Conservation (phyloP, 306 rosid species). For the Dalbergia cultrata region DNA sequence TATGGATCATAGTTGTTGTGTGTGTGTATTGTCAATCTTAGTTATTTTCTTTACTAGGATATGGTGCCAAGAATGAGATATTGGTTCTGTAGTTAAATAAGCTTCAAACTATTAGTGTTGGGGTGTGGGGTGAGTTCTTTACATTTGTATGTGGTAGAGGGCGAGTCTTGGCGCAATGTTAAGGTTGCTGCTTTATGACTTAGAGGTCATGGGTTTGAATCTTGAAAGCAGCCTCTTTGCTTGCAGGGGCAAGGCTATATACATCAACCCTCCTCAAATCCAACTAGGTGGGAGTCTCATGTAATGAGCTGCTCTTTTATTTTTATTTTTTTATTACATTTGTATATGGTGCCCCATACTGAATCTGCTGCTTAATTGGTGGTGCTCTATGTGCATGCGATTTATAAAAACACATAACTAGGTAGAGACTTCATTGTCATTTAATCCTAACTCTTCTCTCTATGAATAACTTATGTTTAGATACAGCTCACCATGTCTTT, state of each 20-base stretch:
- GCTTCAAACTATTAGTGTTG: neutral
- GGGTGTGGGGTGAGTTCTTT: neutral
- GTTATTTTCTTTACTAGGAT: neutral
- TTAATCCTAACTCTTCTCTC: slow-evolving; percentile 1
- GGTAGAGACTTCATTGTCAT: slow-evolving; percentile 16
- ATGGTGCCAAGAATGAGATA: slow-evolving; percentile 10
- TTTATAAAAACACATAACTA: slow-evolving; percentile 17
- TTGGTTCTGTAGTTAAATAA: slow-evolving; percentile 31
- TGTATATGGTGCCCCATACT: slow-evolving; percentile 22
- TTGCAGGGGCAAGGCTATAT: no score
- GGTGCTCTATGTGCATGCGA: slow-evolving; percentile 17
- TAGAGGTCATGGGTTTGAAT: no score
- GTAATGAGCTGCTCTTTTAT: no score
- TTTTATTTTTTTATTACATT: neutral
- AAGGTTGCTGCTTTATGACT: no score
- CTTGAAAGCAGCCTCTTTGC: no score
- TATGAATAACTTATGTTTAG: neutral
- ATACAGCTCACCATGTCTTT: slow-evolving; percentile 14
- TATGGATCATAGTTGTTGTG: neutral
- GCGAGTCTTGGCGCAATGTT: no score
- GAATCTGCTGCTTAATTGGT: slow-evolving; percentile 5
- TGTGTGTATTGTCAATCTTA: neutral
- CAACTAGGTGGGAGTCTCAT: no score
- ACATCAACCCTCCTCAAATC: no score
- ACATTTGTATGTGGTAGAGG: slow-evolving; percentile 7